Conservation (phyloP, 2,329 filamentous ascomycete species). For the Penicillium sp. region DNA sequence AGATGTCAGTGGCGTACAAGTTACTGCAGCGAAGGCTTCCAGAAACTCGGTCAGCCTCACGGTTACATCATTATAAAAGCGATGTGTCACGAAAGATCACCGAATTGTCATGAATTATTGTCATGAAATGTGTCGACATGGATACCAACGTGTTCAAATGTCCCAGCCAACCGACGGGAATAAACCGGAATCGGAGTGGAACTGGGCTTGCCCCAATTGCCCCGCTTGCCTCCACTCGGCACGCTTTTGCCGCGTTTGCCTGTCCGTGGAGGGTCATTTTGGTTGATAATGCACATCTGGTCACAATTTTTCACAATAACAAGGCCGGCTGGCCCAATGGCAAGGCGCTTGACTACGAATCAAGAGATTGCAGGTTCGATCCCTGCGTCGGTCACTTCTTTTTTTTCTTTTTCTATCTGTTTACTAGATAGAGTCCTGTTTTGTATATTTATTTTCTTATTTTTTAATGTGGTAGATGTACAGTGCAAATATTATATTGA, state of each 20-base stretch:
- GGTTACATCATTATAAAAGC: constrained; percentile 12
- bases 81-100: neutral
- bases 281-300: neutral
- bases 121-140: too few species aligned
- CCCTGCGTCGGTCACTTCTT: constrained; percentile 40
- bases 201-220: neutral
- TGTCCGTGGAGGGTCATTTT: neutral
- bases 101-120: neutral
- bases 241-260: constrained; percentile 21
- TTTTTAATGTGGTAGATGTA: too few species aligned
- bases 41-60: constrained; percentile 30
- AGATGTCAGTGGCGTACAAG: constrained; percentile 2
- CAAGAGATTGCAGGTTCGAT: constrained; percentile 54
- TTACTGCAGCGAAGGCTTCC: constrained; percentile 38
- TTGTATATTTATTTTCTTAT: too few species aligned
- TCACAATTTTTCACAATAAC: fast-evolving
- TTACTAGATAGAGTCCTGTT: neutral
- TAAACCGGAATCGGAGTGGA: constrained; percentile 11
- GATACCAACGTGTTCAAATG: too few species aligned
- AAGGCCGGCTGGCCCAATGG: constrained; percentile 47
- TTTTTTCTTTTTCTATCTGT: constrained; percentile 6
- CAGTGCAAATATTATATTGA: neutral
- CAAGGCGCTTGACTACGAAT: constrained; percentile 55
- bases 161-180: neutral
- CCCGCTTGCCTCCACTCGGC: constrained; percentile 22